Base-by-base conservation (phyloP, 768 basidiomycete species). In the Hortiboletus campestris region DNA sequence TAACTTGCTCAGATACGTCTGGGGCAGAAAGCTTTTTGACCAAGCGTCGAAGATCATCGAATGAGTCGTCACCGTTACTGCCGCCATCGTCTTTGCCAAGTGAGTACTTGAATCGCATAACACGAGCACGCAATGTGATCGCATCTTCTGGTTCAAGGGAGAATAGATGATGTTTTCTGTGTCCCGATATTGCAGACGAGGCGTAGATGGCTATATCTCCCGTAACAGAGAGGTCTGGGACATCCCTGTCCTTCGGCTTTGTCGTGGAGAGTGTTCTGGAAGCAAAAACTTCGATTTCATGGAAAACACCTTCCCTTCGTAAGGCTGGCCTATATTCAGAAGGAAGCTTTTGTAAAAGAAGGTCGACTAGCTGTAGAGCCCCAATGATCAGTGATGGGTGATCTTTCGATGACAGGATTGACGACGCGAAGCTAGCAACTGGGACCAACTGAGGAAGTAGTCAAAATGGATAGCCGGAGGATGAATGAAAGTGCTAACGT, bases 281-380 rank as follows among this genome's bases (percentile, higher is more conserved):
- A 8, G 93, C 88, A 29, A 95, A 75, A 10, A 76, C 70, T 61
- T 94, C 94, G 36, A 99, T 85, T 69, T 98, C 97, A 71, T 98
- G 91, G 71, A 97, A 86, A 29, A 98, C 97, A 10, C 97, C 97
- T 74, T 99, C 96, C 29, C 95, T 81, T 20, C 91, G 85, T 80
- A 98, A 94, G 0, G 88, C 85, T 17, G 92, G 89, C 66, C 85
- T 86, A 73, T 97, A 98, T 49, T 92, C 80, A 13, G 84, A 76
- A 10, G 92, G 88, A 42, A 94, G 79, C 72, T 97, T 98, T 66
- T 76, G 78, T 48, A 98, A 76, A 9, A 98, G 83, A 25, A 98
- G 76, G 64, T 98, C 97, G 29, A 97, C 93, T 25, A 99, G 83
- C 67, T 98, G 97, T 3, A 98, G 78, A 4, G 93, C 94, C 36